These are phyloP conservation scores for Sporothrix luriei DNA, from an alignment of 2,329 filamentous ascomycete species.

Conservation along the genomic window DNA sequence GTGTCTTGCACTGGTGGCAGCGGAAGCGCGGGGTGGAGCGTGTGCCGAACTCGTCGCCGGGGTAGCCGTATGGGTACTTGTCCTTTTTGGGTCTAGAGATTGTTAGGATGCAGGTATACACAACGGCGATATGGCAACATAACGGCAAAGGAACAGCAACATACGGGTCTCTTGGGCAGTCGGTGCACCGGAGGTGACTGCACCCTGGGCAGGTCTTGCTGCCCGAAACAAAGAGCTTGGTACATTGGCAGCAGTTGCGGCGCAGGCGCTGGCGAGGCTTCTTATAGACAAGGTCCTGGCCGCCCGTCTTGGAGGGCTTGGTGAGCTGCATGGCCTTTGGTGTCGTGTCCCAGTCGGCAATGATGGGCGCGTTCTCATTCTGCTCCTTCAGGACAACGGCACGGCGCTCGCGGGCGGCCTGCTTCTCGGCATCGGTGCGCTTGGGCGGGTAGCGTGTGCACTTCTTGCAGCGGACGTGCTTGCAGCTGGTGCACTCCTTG, in stretches of 20 bases:
- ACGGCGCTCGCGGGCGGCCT: conserved; percentile 56
- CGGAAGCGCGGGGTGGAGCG: conserved; percentile 57
- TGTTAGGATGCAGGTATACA: conserved; percentile 21
- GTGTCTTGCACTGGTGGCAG: conserved; percentile 65
- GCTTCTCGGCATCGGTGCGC: conserved; percentile 59
- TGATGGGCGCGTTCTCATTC: conserved; percentile 58
- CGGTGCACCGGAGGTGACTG: conserved; percentile 73
- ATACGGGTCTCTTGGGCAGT: conserved; percentile 79
- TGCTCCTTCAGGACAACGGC: conserved; percentile 57
- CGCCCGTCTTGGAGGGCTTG: conserved; percentile 65
- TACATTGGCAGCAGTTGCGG: conserved; percentile 75
- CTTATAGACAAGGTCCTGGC: conserved; percentile 72
- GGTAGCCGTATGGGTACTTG: conserved; percentile 71
- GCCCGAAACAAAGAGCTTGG: conserved; percentile 60
- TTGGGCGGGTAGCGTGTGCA: conserved; percentile 75
- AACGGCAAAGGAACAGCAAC: conserved; percentile 43
- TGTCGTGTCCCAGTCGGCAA: conserved; percentile 54
- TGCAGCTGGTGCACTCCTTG: conserved; percentile 74
- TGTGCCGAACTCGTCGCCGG: conserved; percentile 62
- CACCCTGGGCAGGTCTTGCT: conserved; percentile 69
- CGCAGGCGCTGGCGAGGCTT: conserved; percentile 72
- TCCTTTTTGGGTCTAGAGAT: conserved; percentile 61
- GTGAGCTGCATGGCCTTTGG: conserved; percentile 57
- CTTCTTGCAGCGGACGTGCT: conserved; percentile 77
- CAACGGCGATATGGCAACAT: neutral